Percentiles rank a stretch among this genome's conserved stretches.
These are phyloP conservation scores for Raffaelea ambrosiae DNA, from an alignment of 2,329 filamentous ascomycete species.

Conservation along the genomic window DNA sequence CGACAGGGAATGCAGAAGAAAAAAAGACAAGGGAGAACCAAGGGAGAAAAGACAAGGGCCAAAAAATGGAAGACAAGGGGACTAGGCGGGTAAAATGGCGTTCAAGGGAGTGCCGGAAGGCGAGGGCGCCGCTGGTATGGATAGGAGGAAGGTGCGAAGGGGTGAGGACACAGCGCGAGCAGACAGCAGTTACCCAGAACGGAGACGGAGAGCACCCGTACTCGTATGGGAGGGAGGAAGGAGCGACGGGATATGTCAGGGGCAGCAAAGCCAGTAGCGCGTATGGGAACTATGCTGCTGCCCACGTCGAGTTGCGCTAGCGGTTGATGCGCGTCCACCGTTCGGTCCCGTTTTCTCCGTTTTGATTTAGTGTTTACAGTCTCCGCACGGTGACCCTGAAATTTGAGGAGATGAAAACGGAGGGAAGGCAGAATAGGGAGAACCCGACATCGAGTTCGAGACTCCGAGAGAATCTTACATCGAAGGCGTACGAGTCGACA, in stretches of 20 bases:
- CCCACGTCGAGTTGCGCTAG: neutral
- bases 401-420: no score
- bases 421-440: no score
- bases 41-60: neutral
- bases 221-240: no score
- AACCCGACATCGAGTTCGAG: no score
- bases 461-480: no score
- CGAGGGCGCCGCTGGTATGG: neutral
- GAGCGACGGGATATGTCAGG: neutral
- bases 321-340: neutral
- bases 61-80: neutral
- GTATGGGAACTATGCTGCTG: neutral
- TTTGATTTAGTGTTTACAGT: neutral
- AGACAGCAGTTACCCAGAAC: no score
- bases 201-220: no score
- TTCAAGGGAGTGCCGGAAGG: slow-evolving; percentile 1
- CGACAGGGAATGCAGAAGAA: neutral
- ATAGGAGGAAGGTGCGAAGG: neutral
- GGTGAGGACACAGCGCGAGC: no score
- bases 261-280: neutral
- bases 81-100: neutral
- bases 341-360: neutral
- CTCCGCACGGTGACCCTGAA: no score
- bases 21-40: neutral
- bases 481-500: no score